Evolutionary conservation across 306 rosid genomes (phyloP).

Genomic region (Hippophae gyantsensis): DNA sequence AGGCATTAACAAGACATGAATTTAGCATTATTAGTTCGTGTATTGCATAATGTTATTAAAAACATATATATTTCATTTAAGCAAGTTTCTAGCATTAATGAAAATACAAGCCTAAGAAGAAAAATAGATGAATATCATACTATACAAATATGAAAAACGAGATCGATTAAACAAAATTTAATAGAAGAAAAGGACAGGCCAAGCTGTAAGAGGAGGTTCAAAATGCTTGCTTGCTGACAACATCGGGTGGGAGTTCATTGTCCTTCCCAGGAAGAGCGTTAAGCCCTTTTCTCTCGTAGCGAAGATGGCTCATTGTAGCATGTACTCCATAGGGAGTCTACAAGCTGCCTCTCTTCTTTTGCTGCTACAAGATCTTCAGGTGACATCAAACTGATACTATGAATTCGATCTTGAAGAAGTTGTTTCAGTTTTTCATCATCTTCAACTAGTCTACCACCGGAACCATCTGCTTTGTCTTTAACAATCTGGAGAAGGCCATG

Average conservation of each 20-base stretch:
- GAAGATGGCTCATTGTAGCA: constrained; percentile 60
- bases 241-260: constrained; percentile 58
- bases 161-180: no score
- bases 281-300: constrained; percentile 63
- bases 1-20: no score
- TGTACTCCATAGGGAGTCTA: constrained; percentile 69
- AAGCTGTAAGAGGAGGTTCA: constrained; percentile 72
- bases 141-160: no score
- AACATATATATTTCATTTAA: no score
- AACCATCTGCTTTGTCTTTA: constrained; percentile 24
- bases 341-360: constrained; percentile 71
- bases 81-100: no score
- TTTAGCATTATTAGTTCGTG: no score
- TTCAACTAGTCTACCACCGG: constrained; percentile 22
- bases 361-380: constrained; percentile 69
- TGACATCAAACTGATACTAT: constrained; percentile 50
- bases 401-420: constrained; percentile 67
- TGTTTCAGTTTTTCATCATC: constrained; percentile 61
- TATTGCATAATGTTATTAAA: no score
- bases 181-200: no score
- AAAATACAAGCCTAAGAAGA: no score
- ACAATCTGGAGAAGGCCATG: constrained; percentile 58
- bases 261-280: constrained; percentile 71
- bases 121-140: no score
- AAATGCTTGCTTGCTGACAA: constrained; percentile 58